These are phyloP conservation scores for Cystofilobasidium ferigula DNA, from an alignment of 768 basidiomycete species.

Conservation along the genomic window DNA sequence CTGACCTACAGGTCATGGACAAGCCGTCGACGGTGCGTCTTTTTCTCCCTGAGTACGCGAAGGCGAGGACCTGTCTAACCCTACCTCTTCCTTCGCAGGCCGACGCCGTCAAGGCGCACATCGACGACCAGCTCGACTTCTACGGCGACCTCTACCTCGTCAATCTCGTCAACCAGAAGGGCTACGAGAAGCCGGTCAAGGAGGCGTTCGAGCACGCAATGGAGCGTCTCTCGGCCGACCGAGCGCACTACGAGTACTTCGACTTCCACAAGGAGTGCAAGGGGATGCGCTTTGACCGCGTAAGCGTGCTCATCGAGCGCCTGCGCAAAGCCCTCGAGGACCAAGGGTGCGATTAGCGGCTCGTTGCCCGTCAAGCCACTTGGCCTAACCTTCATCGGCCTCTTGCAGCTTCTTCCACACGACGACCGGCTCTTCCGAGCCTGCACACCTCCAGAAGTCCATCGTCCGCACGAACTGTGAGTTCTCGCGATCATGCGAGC, in stretches of 20 bases:
- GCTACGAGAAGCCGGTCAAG: slow-evolving; percentile 84
- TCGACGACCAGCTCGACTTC: slow-evolving; percentile 55
- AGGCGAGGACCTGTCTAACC: background rate
- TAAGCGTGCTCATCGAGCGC: slow-evolving; percentile 66
- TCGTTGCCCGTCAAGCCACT: too few relatives aligned
- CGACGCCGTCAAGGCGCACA: slow-evolving; percentile 59
- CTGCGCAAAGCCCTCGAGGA: slow-evolving; percentile 48
- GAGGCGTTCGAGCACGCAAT: slow-evolving; percentile 81
- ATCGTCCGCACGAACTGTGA: slow-evolving; percentile 90
- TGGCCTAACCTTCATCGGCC: too few relatives aligned
- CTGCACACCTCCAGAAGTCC: slow-evolving; percentile 51
- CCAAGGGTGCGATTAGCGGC: slow-evolving; percentile 24
- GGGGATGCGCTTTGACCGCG: slow-evolving; percentile 88
- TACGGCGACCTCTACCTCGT: slow-evolving; percentile 76
- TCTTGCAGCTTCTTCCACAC: slow-evolving; percentile 74
- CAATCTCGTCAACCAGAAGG: slow-evolving; percentile 88
- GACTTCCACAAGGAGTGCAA: slow-evolving; percentile 96
- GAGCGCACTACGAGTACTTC: slow-evolving; percentile 83
- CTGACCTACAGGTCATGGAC: slow-evolving; percentile 94
- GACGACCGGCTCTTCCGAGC: slow-evolving; percentile 5
- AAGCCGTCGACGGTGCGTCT: slow-evolving; percentile 62
- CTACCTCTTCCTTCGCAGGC: slow-evolving; percentile 43
- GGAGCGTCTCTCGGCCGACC: slow-evolving; percentile 50
- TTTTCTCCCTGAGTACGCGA: background rate
- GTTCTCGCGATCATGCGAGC: slow-evolving; percentile 33